Evolutionary conservation across 2,329 filamentous ascomycete species (phyloP).

Genomic region (Ophiocordyceps camponoti-floridani): DNA sequence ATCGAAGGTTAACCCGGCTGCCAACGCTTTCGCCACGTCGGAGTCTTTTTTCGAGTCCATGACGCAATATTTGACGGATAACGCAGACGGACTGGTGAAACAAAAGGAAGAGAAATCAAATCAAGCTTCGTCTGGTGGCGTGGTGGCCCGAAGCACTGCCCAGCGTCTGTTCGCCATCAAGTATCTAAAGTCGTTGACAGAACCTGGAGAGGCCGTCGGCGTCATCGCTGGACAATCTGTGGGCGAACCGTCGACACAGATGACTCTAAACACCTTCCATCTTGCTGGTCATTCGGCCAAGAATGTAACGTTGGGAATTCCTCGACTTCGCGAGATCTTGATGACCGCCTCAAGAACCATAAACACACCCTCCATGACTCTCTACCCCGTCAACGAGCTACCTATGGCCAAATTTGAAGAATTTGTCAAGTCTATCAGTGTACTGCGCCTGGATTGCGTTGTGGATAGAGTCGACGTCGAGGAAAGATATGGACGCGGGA

Average conservation of each 20-base stretch:
- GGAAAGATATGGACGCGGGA: constrained; percentile 59
- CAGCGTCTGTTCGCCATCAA: constrained; percentile 78
- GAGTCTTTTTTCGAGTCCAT: constrained; percentile 65
- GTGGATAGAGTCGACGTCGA: constrained; percentile 65
- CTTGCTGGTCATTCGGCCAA: constrained; percentile 95
- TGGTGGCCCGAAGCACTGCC: constrained; percentile 51
- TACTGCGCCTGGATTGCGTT: constrained; percentile 67
- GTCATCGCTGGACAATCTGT: constrained; percentile 94
- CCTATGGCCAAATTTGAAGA: constrained; percentile 48
- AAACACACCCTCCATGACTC: constrained; percentile 78
- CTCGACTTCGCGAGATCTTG: constrained; percentile 87
- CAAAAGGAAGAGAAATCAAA: constrained; percentile 22
- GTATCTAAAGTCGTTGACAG: constrained; percentile 79
- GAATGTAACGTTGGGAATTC: constrained; percentile 98
- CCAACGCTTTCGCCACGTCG: constrained; percentile 70
- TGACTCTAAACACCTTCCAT: constrained; percentile 99
- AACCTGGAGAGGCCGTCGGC: constrained; percentile 90
- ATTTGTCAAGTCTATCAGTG: constrained; percentile 85
- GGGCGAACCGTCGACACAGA: constrained; percentile 93
- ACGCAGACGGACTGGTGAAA: constrained; percentile 41
- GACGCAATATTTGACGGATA: constrained; percentile 61
- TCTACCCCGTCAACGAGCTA: constrained; percentile 59
- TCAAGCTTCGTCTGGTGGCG: constrained; percentile 13
- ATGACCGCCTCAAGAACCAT: constrained; percentile 91
- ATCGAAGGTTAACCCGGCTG: constrained; percentile 55